Evolutionary conservation across 345 rosid genomes (phyloP), one percentile per base, ranked within the genome.

Genomic region (Brassica rapa): DNA sequence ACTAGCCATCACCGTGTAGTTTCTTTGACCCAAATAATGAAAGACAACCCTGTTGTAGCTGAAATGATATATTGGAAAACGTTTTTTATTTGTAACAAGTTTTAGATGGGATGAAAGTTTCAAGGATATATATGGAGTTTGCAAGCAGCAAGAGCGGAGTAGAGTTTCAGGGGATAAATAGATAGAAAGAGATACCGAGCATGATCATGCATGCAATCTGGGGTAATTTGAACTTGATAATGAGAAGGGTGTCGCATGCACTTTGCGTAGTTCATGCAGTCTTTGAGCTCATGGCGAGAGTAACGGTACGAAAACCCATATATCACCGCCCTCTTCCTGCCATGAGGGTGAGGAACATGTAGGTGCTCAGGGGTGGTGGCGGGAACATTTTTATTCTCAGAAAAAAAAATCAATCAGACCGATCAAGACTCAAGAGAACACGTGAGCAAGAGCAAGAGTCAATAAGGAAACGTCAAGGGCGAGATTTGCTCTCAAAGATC

Each of bases 211-310:
- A 93, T 86, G 37, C 94, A 88, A 39, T 85, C 89, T 43, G 82
- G 75, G 12, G 98, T 80, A 86, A 88, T 30, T 83, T 83, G 77
- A 89, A 93, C 81, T 84, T 89, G 84, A 88, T 90, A 72, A 89
- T 84, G 78, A 91, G 89, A 67, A 91, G 90, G 83, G 83, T 86
- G 82, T 11, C 89, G 88, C 97, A 91, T 91, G 19, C 19, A 19
- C 19, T 19, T 19, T 19, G 19, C 19, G 19, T 19, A 19, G 19
- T 19, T 19, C 19, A 19, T 19, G 83, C 96, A 89, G 87, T 90
- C 97, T 74, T 91, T 87, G 62, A 93, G 93, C 88, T 91, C 97
- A 75, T 87, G 91, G 75, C 93, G 85, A 23, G 98, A 91, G 75
- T 71, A 82, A 78, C 77, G 82, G 67, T 93, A 93, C 35, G 94